A percentile compares a stretch with the other conserved stretches of the same genome.
Evolutionary conservation across 1,284 basidiomycete genomes (phyloP).

Genomic region (Melampsora larici-populina): DNA sequence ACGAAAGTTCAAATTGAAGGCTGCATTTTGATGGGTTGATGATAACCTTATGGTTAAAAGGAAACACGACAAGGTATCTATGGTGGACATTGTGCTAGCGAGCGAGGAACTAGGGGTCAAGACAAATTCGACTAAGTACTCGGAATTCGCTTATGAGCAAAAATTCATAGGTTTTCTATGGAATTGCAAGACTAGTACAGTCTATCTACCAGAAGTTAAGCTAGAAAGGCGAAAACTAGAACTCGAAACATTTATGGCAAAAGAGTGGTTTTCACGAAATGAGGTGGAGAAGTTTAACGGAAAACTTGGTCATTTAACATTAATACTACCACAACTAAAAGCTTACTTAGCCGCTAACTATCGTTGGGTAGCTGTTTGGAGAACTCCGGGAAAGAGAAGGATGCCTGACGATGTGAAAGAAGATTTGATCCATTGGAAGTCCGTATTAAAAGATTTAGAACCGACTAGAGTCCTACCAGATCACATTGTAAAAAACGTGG

Average conservation of each 20-base stretch:
- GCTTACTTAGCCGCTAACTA: neutral
- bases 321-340: conserved; percentile 3
- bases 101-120: neutral
- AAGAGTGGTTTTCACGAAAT: neutral
- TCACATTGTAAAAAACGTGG: neutral
- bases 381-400: no score
- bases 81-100: neutral
- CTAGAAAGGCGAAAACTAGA: neutral
- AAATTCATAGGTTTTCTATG: neutral
- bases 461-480: neutral
- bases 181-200: neutral
- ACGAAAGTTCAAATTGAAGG: neutral
- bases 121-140: neutral
- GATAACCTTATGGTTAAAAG: no score
- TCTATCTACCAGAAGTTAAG: neutral
- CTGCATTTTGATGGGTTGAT: neutral
- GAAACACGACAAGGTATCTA: neutral
- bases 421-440: neutral
- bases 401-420: neutral
- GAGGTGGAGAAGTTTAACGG: neutral
- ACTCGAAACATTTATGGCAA: neutral
- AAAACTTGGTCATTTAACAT: no score
- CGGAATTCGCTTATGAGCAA: neutral
- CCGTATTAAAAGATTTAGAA: neutral
- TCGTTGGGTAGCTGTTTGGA: neutral